Conservation (phyloP, 495 filamentous ascomycete genomes). For the Stereocaulon alpinum region DNA sequence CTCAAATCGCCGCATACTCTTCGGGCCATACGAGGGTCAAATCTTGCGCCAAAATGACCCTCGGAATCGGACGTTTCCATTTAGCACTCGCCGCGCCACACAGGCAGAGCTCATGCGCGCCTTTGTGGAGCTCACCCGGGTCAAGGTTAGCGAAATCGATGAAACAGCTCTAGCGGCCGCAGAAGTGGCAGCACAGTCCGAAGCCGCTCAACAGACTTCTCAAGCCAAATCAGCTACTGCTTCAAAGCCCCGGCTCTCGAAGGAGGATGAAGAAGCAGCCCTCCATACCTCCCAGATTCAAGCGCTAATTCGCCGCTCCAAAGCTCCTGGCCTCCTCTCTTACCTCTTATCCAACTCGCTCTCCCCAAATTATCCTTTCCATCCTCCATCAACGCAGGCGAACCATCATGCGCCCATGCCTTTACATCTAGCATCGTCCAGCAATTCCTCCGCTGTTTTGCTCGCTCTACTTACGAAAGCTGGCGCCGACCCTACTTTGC, state of each 20-base stretch:
- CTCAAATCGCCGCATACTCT: slow-evolving; percentile 74
- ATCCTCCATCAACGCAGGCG: slow-evolving; percentile 53
- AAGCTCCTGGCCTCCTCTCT: slow-evolving; percentile 73
- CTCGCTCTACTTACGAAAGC: slow-evolving; percentile 66
- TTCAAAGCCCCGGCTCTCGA: slow-evolving; percentile 47
- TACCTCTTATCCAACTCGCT: slow-evolving; percentile 69
- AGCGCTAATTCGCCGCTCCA: slow-evolving; percentile 79
- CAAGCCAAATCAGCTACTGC: slow-evolving; percentile 35
- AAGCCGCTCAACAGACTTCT: slow-evolving; percentile 20
- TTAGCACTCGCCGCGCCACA: slow-evolving; percentile 87
- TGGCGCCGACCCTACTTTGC: slow-evolving; percentile 58
- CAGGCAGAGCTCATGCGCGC: slow-evolving; percentile 88
- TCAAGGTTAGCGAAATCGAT: slow-evolving; percentile 70
- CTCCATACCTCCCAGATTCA: slow-evolving; percentile 82
- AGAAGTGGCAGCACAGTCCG: slow-evolving; percentile 33
- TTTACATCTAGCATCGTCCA: slow-evolving; percentile 74
- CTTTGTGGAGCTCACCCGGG: slow-evolving; percentile 83
- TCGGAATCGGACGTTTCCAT: slow-evolving; percentile 81
- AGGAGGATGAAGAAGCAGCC: slow-evolving; percentile 69
- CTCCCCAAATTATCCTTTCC: slow-evolving; percentile 58
- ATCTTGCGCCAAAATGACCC: slow-evolving; percentile 71
- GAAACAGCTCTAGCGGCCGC: slow-evolving; percentile 43
- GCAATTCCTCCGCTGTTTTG: slow-evolving; percentile 64
- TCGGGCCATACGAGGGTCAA: slow-evolving; percentile 83
- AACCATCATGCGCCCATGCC: slow-evolving; percentile 79